A percentile compares a stretch with the other conserved stretches of the same genome.
Evolutionary conservation across 352 stramenopile species (phyloP).

Genomic region (Phytopythium delawarense): DNA sequence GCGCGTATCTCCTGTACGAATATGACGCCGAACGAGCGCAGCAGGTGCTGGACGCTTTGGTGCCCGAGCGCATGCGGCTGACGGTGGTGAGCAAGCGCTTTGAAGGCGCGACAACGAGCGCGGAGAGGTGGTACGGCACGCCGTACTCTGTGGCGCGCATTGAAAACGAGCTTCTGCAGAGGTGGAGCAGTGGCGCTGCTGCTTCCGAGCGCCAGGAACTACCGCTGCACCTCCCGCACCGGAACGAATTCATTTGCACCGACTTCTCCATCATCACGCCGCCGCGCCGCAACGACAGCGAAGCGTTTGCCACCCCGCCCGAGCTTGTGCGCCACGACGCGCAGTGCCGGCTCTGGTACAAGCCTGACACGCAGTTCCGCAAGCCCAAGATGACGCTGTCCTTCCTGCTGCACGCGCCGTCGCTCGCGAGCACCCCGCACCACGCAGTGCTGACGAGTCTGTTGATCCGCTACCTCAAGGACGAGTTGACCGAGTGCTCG

Average conservation of each 20-base stretch:
- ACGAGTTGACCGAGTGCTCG: constrained; percentile 80
- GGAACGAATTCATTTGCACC: constrained; percentile 77
- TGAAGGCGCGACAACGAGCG: constrained; percentile 34
- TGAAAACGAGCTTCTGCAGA: constrained; percentile 23
- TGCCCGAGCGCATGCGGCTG: constrained; percentile 48
- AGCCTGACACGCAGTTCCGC: constrained; percentile 85
- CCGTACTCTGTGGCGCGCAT: constrained; percentile 46
- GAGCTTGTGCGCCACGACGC: constrained; percentile 44
- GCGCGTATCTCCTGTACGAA: constrained; percentile 56
- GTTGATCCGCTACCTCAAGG: constrained; percentile 73
- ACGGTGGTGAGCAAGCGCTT: constrained; percentile 71
- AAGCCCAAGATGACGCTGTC: constrained; percentile 91
- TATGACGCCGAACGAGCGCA: constrained; percentile 54
- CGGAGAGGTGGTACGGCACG: constrained; percentile 71
- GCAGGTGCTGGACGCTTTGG: constrained; percentile 46
- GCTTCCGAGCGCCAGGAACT: background rate
- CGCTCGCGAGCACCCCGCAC: constrained; percentile 50
- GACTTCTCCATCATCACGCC: constrained; percentile 62
- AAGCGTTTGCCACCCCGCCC: constrained; percentile 13
- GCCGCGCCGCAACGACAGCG: constrained; percentile 5
- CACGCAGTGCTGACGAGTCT: constrained; percentile 72
- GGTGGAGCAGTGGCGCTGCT: constrained; percentile 26
- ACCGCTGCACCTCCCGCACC: constrained; percentile 45
- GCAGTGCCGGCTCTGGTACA: constrained; percentile 75
- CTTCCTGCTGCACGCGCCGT: constrained; percentile 64